phyloP scores from a whole-genome alignment of 352 stramenopile species.

The Globisporangium irregulare region DNA sequence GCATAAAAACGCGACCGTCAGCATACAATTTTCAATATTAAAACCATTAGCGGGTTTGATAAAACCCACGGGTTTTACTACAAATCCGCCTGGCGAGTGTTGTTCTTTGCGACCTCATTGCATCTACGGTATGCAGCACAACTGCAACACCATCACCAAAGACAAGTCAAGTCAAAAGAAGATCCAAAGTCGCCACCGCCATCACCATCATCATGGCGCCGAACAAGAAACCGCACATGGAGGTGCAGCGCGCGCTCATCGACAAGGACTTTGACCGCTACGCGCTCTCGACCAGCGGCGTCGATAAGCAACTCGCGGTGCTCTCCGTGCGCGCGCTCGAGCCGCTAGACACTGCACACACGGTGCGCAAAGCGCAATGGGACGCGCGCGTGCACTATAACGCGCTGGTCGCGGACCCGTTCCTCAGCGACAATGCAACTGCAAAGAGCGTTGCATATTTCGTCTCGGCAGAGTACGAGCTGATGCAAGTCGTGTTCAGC shows the following conservation, averaged over 20 bases:
- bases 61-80: neutral
- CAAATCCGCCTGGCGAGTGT: neutral
- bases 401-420: slow-evolving; percentile 52
- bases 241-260: slow-evolving; percentile 59
- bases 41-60: neutral
- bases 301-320: slow-evolving; percentile 25
- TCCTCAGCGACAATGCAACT: slow-evolving; percentile 29
- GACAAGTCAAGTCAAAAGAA: neutral
- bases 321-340: slow-evolving; percentile 35
- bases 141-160: slow-evolving; percentile 1
- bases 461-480: slow-evolving; percentile 51
- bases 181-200: slow-evolving; percentile 4
- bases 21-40: slow-evolving; percentile 1
- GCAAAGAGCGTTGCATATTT: slow-evolving; percentile 55
- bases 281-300: slow-evolving; percentile 39
- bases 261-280: slow-evolving; percentile 82
- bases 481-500: slow-evolving; percentile 52
- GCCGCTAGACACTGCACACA: slow-evolving; percentile 42
- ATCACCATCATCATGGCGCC: slow-evolving; percentile 14
- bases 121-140: slow-evolving; percentile 6
- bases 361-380: slow-evolving; percentile 71
- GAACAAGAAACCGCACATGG: slow-evolving; percentile 34
- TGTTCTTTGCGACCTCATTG: neutral
- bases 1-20: neutral
- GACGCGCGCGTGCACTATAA: slow-evolving; percentile 70